Percentiles rank a stretch among this genome's conserved stretches.
These are phyloP conservation scores for Phytophthora kernoviae DNA, from an alignment of 352 stramenopile genomes.

Conservation along the genomic window DNA sequence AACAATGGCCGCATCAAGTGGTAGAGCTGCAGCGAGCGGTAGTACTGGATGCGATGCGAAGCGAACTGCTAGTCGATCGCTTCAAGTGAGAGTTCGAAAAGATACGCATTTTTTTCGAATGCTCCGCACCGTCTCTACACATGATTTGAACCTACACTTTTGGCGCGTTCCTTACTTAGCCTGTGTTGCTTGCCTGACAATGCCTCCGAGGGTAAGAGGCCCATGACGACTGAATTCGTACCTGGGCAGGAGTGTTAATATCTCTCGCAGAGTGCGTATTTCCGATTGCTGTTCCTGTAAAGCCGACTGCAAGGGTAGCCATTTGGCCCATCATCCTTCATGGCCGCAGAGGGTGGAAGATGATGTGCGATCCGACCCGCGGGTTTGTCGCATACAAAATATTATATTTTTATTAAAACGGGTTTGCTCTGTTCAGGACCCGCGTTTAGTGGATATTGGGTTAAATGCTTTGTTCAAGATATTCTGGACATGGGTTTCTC, in stretches of 20 bases:
- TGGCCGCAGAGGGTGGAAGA: background rate
- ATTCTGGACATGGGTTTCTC: no score
- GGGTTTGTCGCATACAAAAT: background rate
- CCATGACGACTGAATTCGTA: background rate
- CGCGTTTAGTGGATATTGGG: no score
- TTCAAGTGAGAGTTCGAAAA: no score
- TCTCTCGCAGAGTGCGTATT: no score
- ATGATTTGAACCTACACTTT: slow-evolving; percentile 1
- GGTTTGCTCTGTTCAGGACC: background rate
- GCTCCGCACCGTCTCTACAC: background rate
- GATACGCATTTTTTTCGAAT: background rate
- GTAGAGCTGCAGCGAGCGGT: no score
- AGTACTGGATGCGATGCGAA: no score
- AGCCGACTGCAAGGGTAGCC: background rate
- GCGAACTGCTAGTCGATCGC: no score
- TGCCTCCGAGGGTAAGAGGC: background rate
- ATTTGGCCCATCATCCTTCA: background rate
- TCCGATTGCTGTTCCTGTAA: background rate
- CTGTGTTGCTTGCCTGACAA: background rate
- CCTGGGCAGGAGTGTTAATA: no score
- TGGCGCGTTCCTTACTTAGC: background rate
- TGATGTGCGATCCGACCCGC: background rate
- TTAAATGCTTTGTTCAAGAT: no score
- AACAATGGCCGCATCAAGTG: no score
- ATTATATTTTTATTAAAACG: background rate